Percentiles rank a stretch among this genome's conserved stretches.
These are phyloP conservation scores for Tylopilus sp. DNA, from an alignment of 768 basidiomycete genomes.

Conservation along the genomic window DNA sequence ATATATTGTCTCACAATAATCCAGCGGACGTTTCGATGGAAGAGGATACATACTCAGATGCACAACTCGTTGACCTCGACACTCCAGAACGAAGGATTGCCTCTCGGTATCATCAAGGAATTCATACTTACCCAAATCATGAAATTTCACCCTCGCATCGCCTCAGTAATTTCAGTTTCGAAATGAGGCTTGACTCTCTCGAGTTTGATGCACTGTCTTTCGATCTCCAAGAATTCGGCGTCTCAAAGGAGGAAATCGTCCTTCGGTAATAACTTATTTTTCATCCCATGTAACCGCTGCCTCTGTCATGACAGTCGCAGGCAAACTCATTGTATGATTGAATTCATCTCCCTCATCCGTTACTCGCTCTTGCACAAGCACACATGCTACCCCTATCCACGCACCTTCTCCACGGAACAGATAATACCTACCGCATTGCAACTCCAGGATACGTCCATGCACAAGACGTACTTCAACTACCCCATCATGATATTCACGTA, in stretches of 20 bases:
- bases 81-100: conserved; percentile 15
- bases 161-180: conserved; percentile 44
- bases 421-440: conserved; percentile 1
- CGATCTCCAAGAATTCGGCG: conserved; percentile 53
- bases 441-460: conserved; percentile 3
- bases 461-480: conserved; percentile 5
- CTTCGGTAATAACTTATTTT: conserved; percentile 13
- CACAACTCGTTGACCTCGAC: conserved; percentile 19
- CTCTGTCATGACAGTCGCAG: not conserved
- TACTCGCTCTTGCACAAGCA: not conserved
- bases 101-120: conserved; percentile 2
- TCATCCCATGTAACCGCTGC: not conserved
- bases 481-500: conserved; percentile 12
- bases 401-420: not conserved
- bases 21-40: conserved; percentile 21
- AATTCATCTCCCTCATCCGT: conserved; percentile 2
- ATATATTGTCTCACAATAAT: conserved; percentile 8
- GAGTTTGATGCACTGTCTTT: conserved; percentile 72
- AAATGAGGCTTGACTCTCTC: conserved; percentile 69
- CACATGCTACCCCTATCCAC: not conserved
- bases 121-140: not conserved
- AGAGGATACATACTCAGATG: conserved; percentile 14
- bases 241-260: conserved; percentile 19
- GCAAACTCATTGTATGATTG: conserved; percentile 4
- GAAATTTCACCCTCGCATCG: conserved; percentile 6